These are phyloP conservation scores for Hypoxylon sp. DNA, from an alignment of 2,329 filamentous ascomycete genomes.

Conservation along the genomic window DNA sequence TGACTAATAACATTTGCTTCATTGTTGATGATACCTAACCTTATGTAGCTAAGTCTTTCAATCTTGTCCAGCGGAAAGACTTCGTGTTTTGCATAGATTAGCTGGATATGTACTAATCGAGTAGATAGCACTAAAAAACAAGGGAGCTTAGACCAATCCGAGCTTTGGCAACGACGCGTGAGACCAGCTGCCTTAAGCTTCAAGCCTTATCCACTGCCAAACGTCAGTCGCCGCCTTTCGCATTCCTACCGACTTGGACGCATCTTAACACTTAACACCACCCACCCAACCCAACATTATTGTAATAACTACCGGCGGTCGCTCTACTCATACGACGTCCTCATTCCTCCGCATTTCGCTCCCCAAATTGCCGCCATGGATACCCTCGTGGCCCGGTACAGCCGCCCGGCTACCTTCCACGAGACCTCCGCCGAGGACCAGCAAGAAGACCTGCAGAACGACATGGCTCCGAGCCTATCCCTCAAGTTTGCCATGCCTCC, in stretches of 20 bases:
- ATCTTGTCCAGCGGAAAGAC: too few species aligned
- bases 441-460: conserved; percentile 77
- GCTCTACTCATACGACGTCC: conserved; percentile 18
- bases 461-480: conserved; percentile 79
- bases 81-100: too few species aligned
- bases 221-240: conserved; percentile 32
- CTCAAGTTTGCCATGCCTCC: conserved; percentile 96
- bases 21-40: too few species aligned
- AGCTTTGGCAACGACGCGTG: conserved; percentile 44
- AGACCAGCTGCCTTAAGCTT: conserved; percentile 50
- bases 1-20: too few species aligned
- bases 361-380: conserved; percentile 73
- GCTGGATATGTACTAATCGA: too few species aligned
- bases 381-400: conserved; percentile 91
- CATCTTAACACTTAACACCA: conserved; percentile 34
- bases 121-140: too few species aligned
- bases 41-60: too few species aligned
- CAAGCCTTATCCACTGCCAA: conserved; percentile 22
- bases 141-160: conserved; percentile 30
- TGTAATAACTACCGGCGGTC: conserved; percentile 16
- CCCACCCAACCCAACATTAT: conserved; percentile 12
- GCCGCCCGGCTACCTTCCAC: conserved; percentile 77
- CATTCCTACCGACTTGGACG: conserved; percentile 19
- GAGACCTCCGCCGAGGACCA: conserved; percentile 79
- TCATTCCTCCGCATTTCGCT: conserved; percentile 6